These are phyloP conservation scores for Jackrogersella minutella DNA, from an alignment of 495 filamentous ascomycete species.

Conservation along the genomic window DNA sequence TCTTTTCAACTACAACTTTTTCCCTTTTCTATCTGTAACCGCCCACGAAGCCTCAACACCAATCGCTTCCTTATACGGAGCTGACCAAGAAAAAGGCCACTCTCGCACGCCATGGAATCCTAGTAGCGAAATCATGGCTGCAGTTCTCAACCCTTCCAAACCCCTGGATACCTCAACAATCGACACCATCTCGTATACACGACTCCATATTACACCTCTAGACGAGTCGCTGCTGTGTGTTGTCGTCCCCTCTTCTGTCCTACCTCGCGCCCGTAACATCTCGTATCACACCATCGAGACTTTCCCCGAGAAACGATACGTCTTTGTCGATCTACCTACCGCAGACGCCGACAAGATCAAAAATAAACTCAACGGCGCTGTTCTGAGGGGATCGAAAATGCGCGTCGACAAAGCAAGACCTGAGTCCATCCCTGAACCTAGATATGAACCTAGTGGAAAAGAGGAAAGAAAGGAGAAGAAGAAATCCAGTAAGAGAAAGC, in stretches of 20 bases:
- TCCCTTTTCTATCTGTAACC: neutral
- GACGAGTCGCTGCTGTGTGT: slow-evolving; percentile 72
- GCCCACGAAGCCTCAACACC: neutral
- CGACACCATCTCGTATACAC: slow-evolving; percentile 50
- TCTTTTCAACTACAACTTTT: neutral
- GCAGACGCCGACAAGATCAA: slow-evolving; percentile 87
- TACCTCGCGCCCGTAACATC: slow-evolving; percentile 72
- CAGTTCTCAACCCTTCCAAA: slow-evolving; percentile 17
- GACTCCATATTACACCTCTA: slow-evolving; percentile 88
- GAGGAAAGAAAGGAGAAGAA: slow-evolving; percentile 52
- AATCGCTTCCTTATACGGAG: neutral
- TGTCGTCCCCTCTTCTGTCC: slow-evolving; percentile 72
- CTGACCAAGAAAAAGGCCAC: slow-evolving; percentile 1
- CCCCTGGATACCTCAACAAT: slow-evolving; percentile 5
- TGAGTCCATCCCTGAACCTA: slow-evolving; percentile 46
- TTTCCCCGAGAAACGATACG: slow-evolving; percentile 89
- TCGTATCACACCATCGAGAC: slow-evolving; percentile 85
- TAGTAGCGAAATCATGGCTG: slow-evolving; percentile 25
- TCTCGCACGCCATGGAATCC: slow-evolving; percentile 13
- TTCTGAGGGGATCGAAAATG: slow-evolving; percentile 85
- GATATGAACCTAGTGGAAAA: slow-evolving; percentile 46
- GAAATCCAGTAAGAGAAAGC: slow-evolving; percentile 68
- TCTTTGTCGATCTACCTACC: slow-evolving; percentile 81
- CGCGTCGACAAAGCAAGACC: slow-evolving; percentile 80
- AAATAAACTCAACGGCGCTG: slow-evolving; percentile 90